Base-by-base conservation (phyloP, 257 asterid genomes). In the Jaltomata sinuosa region DNA sequence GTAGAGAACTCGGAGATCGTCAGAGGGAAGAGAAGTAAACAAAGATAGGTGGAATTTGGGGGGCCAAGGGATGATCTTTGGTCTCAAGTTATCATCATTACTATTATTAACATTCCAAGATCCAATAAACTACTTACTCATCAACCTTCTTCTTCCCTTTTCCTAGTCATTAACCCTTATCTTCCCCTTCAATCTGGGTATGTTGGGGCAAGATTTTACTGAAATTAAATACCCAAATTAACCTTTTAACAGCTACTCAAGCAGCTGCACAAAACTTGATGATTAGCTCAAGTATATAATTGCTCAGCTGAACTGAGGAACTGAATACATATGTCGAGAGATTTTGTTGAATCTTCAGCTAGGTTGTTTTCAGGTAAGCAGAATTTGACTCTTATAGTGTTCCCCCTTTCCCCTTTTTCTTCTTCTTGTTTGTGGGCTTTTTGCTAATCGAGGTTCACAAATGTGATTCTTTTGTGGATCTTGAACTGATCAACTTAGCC, bases 261-360 rank as follows among this genome's bases (percentile, higher is more conserved):
- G 15, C 42, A 38, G 7, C 6, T 31, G 71, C 38, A 62, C 10
- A 27, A 6, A 14, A 29, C 3, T 19, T 47, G 81, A 27, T 27
- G 16, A 47, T 47, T 27, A 47, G 29, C 62, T 27, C 8, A 76
- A 76, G 22, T 15, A 7, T 31, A 65, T n/a, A n/a, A n/a, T 65
- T 32, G 22, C 57, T 25, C 32, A 6, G 8, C 32, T 2, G 32
- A 59, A 27, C 29, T 45, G 83, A 88, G 90, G n/a, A n/a, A n/a
- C n/a, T n/a, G n/a, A n/a, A n/a, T n/a, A 52, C 84, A 87, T 86
- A 91, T 90, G 93, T 88, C 90, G 15, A 87, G 91, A 65, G 80
- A 25, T 87, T 85, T 69, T 40, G 80, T 86, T 81, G 86, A 89
- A 64, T 81, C 77, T 34, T 71, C 84, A 32, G 55, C 88, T 36